Evolutionary conservation across 2,329 filamentous ascomycete genomes (phyloP), one percentile per base, ranked within the genome.

Genomic region (Venturia pyrina): DNA sequence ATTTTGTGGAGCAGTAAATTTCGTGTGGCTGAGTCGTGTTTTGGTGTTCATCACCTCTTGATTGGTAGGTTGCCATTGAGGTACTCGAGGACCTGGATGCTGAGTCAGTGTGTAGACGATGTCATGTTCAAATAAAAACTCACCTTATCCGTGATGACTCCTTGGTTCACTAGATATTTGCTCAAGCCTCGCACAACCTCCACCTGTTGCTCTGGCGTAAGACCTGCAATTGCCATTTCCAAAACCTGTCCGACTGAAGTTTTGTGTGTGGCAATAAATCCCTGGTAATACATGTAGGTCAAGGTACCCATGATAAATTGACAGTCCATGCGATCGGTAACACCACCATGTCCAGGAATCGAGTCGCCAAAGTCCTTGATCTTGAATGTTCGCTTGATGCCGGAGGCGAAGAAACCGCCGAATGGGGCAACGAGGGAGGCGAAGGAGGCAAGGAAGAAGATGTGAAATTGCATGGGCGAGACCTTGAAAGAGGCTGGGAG

Each of bases 231-330:
- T 63, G 91, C 93, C 15, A 87, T 86, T 80, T 99, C 93, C 70
- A 99, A 89, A 44, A 99, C 89, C 65, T 86, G 87, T 24, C 93
- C 95, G 24, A 96, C 88, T 66, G 83, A 91, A 48, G 89, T 87
- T 77, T 93, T 91, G 81, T 96, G 87, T 7, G 91, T 83, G 4
- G 93, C 93, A 73, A 99, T 93, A 76, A 99, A 99, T 73, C 90
- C 95, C 76, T 97, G 93, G 79, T 96, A 99, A 80, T 99, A 99
- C 85, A 99, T 93, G 81, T 92, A 98, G 19, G 93, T 87, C 73
- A 99, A 98, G 78, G 96, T 95, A 10, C 95, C 95, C 95, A 99
- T 99, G 81, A 98, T 98, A 80, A 99, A 99, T 75, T 99, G 95
- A 77, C 95, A 99, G 75, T 99, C 95, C 93, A 99, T 98, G 68